phyloP scores from a whole-genome alignment of 495 filamentous ascomycete species.

The Venustampulla echinocandica region DNA sequence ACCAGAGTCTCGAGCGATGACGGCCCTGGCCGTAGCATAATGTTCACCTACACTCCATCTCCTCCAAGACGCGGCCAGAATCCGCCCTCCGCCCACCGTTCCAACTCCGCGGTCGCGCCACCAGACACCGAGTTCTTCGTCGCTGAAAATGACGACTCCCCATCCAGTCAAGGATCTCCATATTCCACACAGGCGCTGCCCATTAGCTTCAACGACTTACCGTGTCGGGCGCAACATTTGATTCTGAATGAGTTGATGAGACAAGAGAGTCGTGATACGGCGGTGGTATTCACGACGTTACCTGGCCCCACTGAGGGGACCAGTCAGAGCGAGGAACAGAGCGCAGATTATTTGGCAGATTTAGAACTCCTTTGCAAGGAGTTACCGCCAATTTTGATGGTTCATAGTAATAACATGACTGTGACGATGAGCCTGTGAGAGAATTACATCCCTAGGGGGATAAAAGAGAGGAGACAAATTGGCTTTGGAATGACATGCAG shows the following conservation, averaged over 20 bases:
- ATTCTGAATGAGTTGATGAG: constrained; percentile 80
- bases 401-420: constrained; percentile 88
- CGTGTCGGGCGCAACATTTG: constrained; percentile 72
- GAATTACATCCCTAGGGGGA: too few species aligned
- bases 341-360: constrained; percentile 63
- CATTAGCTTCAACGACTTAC: constrained; percentile 77
- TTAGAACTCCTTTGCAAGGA: constrained; percentile 66
- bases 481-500: too few species aligned
- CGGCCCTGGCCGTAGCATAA: constrained; percentile 61
- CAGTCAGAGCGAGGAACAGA: constrained; percentile 56
- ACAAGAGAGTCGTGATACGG: constrained; percentile 59
- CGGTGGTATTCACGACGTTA: constrained; percentile 74
- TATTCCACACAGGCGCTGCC: constrained; percentile 54
- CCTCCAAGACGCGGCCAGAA: constrained; percentile 18
- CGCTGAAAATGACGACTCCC: background rate
- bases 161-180: constrained; percentile 37
- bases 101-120: constrained; percentile 7
- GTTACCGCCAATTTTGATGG: constrained; percentile 60
- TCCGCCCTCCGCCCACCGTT: constrained; percentile 18
- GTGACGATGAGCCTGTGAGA: constrained; percentile 56
- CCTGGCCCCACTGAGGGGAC: constrained; percentile 72
- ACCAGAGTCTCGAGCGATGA: constrained; percentile 58
- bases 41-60: constrained; percentile 53
- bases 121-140: constrained; percentile 1
- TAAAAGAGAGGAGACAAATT: too few species aligned